Base-by-base conservation (phyloP, 768 basidiomycete species). In the Mycena sanguinolenta region DNA sequence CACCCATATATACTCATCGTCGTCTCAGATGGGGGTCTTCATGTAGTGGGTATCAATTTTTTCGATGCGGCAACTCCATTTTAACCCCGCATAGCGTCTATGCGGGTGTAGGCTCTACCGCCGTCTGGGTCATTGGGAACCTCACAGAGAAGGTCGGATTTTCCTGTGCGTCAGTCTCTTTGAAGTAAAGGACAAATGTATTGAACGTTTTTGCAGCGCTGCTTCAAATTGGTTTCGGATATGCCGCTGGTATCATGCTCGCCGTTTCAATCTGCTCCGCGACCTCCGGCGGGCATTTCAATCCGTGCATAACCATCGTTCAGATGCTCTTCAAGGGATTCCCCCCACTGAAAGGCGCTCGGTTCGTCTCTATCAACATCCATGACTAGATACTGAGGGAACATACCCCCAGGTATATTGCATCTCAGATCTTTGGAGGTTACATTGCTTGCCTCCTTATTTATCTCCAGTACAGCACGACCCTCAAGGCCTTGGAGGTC, bases 231-330 rank as follows among this genome's bases (percentile, higher is more conserved):
- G 91, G 90, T 30, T 74, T 88, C 36, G 87, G 83, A 0, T 92
- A 92, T 78, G 83, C 85, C 5, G 79, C 86, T 39, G 91, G 91
- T 28, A 89, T 91, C 69, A 72, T 90, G 17, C 83, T 91, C 58
- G 91, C 91, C 0, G 75, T 92, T 60, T 77, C 79, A 12, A 78
- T 90, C 30, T 90, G 87, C 59, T 79, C 79, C 6, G 77, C 85
- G 21, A 85, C 90, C 0, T 91, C 89, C 16, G 89, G 88, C 14
- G 87, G 90, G 25, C 91, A 92, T 74, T 89, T 92, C 76, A 90
- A 84, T 63, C 94, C 93, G 2, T 85, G 87, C 57, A 83, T 92
- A 25, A 89, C 91, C 4, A 80, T 92, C 55, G 78, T 85, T 10
- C 79, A 85, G 50, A 79, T 84, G 21, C 13, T 91, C 17, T 87